These are phyloP conservation scores for Backusella liffmaniae DNA, from an alignment of 192 early-diverging fungal species.

Conservation along the genomic window DNA sequence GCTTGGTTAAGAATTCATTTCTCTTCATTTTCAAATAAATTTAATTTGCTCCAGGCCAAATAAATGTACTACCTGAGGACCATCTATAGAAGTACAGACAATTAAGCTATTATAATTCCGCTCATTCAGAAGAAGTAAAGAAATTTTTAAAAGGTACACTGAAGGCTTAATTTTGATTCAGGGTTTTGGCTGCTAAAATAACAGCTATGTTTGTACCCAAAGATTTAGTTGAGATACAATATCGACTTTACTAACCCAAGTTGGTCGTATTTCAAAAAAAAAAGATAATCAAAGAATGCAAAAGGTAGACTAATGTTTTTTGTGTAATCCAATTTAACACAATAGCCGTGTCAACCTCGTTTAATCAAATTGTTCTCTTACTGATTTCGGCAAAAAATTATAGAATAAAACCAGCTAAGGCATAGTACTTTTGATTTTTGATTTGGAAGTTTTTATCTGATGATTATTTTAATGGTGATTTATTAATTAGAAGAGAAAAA, in stretches of 20 bases:
- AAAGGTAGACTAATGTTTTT: conserved; percentile 84
- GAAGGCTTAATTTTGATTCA: conserved; percentile 55
- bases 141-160: conserved; percentile 40
- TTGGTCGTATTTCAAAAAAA: conserved; percentile 89
- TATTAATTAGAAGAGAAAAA: neutral
- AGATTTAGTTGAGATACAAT: conserved; percentile 84
- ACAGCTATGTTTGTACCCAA: conserved; percentile 70
- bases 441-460: conserved; percentile 32
- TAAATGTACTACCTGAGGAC: conserved; percentile 72
- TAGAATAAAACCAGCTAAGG: conserved; percentile 83
- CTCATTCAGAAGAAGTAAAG: neutral
- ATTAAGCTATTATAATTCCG: neutral
- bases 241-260: conserved; percentile 86
- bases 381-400: conserved; percentile 81
- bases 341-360: neutral
- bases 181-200: conserved; percentile 46
- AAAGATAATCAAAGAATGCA: conserved; percentile 76
- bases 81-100: conserved; percentile 45
- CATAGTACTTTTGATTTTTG: neutral
- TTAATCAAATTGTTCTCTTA: conserved; percentile 34
- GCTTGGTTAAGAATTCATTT: conserved; percentile 51
- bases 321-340: conserved; percentile 12
- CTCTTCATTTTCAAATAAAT: conserved; percentile 66
- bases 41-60: conserved; percentile 78
- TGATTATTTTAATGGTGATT: neutral